Evolutionary conservation across 2,329 filamentous ascomycete species (phyloP), one percentile per base, ranked within the genome.

Genomic region (Ilyonectria sp.): DNA sequence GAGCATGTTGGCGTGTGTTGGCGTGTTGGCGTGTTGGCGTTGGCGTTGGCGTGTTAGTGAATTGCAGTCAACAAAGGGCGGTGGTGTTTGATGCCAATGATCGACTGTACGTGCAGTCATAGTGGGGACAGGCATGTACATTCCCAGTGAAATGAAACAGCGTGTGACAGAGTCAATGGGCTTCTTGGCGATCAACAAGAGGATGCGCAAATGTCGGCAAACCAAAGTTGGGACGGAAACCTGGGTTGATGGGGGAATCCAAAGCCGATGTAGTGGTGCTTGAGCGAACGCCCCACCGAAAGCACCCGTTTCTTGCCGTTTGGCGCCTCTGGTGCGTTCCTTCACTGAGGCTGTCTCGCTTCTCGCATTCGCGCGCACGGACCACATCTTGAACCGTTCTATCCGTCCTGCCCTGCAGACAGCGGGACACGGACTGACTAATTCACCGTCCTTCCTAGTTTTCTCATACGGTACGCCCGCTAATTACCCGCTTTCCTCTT

Each of bases 331-430:
- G 26, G 49, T 13, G 13, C 50, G n/a, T 35, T 23, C n/a, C 50
- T 21, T 23, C 8, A 31, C 50, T 35, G 31, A 35, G 31, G 33
- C 10, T 35, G 31, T 13, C n/a, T 19, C 19, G 2, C n/a, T 6
- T 35, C 37, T 69, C 67, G 68, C 68, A 65, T 55, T 69, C 65
- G 68, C 43, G 68, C 29, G 65, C 68, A 69, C 68, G 58, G 65
- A 23, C 65, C 64, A 59, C 23, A 11, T 6, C 13, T 13, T 19
- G 33, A 17, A 10, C 19, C 37, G 19, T 9, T 40, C 10, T 11
- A 5, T 11, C 7, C 19, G 19, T 31, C 15, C 26, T 17, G n/a
- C 15, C 23, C 9, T 50, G 15, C 4, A 26, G 26, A 13, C 13
- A 26, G 37, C n/a, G 29, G 44, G 23, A 23, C 13, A 19, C 21